Evolutionary conservation across 192 early-diverging fungal species (phyloP).

Genomic region (Backusella australiensis): DNA sequence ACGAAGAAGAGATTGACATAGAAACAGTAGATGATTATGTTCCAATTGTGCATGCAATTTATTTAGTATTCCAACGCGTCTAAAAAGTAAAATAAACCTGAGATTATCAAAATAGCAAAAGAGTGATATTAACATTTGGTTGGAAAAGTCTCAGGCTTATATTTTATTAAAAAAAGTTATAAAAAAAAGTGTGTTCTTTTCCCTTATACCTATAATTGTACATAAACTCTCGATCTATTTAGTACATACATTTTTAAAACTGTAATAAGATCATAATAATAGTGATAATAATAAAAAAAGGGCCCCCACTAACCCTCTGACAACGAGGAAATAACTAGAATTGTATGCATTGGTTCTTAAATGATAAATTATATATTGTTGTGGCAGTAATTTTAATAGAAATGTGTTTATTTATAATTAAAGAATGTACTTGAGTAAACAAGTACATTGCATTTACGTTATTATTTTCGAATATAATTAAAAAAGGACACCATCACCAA

Average conservation of each 20-base stretch:
- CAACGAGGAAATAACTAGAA: no score
- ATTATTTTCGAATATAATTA: no score
- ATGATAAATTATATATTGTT: no score
- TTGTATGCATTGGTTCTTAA: no score
- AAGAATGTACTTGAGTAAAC: no score
- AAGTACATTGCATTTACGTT: no score
- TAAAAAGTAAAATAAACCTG: neutral
- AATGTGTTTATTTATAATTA: no score
- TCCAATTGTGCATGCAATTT: conserved; percentile 55
- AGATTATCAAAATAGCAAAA: conserved; percentile 6
- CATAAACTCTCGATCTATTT: neutral
- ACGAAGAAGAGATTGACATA: conserved; percentile 34
- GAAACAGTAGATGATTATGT: conserved; percentile 37
- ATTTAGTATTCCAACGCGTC: conserved; percentile 31
- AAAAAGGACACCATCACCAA: no score
- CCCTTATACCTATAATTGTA: neutral
- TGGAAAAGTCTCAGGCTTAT: conserved; percentile 1
- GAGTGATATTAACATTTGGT: neutral
- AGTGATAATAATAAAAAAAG: no score
- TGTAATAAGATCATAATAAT: no score
- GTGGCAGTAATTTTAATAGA: no score
- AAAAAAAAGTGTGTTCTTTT: neutral
- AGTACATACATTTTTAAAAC: neutral
- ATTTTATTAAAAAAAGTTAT: neutral
- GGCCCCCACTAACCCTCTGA: no score